Conservation (phyloP, 1,284 basidiomycete genomes). For the Pseudozyma tsukubaensis region DNA sequence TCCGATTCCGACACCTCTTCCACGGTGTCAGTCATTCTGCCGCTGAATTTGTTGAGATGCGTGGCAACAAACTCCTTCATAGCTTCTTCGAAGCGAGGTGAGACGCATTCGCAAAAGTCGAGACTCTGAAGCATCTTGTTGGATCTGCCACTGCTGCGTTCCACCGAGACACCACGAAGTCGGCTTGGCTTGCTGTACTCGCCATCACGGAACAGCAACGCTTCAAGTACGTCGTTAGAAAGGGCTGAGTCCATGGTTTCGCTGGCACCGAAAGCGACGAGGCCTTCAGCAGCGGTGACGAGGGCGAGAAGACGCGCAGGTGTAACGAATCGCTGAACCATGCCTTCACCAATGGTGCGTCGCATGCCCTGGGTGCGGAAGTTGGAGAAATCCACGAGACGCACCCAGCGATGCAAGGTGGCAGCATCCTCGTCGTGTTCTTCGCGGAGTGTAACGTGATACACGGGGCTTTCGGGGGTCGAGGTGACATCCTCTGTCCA, state of each 20-base stretch:
- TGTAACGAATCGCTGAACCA: conserved; percentile 90
- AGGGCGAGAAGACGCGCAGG: conserved; percentile 77
- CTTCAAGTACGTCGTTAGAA: conserved; percentile 64
- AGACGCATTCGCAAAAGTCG: conserved; percentile 94
- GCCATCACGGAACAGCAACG: conserved; percentile 65
- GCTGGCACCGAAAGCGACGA: conserved; percentile 65
- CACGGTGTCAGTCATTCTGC: conserved; percentile 39
- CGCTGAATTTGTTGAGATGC: conserved; percentile 74
- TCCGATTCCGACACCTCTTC: conserved; percentile 51
- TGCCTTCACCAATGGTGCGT: conserved; percentile 88
- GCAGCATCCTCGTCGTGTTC: conserved; percentile 37
- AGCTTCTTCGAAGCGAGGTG: conserved; percentile 84
- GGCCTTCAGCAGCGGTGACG: conserved; percentile 60
- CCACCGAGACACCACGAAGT: conserved; percentile 63
- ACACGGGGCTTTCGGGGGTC: conserved; percentile 40
- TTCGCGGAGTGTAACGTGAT: conserved; percentile 52
- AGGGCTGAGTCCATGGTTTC: conserved; percentile 67
- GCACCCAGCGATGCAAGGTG: conserved; percentile 53
- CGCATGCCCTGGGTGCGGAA: conserved; percentile 95
- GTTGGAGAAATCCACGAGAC: conserved; percentile 78
- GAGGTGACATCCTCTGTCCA: conserved; percentile 57
- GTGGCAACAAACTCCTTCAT: conserved; percentile 83
- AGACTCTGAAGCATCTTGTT: conserved; percentile 78
- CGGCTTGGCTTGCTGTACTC: conserved; percentile 56
- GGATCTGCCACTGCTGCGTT: conserved; percentile 44